phyloP scores from a whole-genome alignment of 495 filamentous ascomycete genomes.

The Penicillium ochrochloron region DNA sequence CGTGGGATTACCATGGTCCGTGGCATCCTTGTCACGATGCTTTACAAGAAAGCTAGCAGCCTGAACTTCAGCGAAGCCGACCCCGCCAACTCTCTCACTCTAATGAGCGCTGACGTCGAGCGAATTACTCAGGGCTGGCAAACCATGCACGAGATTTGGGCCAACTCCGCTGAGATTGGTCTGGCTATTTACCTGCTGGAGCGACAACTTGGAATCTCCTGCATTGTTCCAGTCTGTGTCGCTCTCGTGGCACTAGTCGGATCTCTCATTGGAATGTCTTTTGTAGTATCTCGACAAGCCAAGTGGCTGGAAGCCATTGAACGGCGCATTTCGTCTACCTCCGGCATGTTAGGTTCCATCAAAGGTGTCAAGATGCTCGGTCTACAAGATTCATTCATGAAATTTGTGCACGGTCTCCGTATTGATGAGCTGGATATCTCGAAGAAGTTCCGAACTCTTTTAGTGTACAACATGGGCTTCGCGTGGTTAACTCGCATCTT shows the following conservation, averaged over 20 bases:
- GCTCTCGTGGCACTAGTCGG: constrained; percentile 45
- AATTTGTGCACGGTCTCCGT: constrained; percentile 53
- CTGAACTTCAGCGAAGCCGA: constrained; percentile 49
- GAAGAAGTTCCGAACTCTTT: constrained; percentile 56
- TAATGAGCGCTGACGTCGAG: constrained; percentile 68
- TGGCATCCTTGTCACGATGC: constrained; percentile 59
- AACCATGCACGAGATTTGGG: constrained; percentile 63
- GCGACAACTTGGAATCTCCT: constrained; percentile 57
- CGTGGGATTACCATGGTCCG: constrained; percentile 63
- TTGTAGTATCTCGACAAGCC: constrained; percentile 31
- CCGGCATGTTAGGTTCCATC: constrained; percentile 57
- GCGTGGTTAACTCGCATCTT: constrained; percentile 57
- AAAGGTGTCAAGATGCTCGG: constrained; percentile 70
- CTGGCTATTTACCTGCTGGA: constrained; percentile 64
- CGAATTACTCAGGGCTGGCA: constrained; percentile 53
- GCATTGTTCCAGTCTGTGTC: constrained; percentile 57
- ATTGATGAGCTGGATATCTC: constrained; percentile 62
- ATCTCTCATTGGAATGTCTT: constrained; percentile 42
- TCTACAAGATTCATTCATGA: constrained; percentile 44
- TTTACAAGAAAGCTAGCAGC: constrained; percentile 56
- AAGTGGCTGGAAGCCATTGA: constrained; percentile 49
- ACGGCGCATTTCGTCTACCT: constrained; percentile 57
- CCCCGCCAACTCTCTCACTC: constrained; percentile 57
- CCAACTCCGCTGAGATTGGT: constrained; percentile 58
- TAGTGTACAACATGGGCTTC: constrained; percentile 59